Percentiles rank a stretch among this genome's conserved stretches.
Evolutionary conservation across 441 rosid genomes (phyloP).

Genomic region (Populus trichocarpa): DNA sequence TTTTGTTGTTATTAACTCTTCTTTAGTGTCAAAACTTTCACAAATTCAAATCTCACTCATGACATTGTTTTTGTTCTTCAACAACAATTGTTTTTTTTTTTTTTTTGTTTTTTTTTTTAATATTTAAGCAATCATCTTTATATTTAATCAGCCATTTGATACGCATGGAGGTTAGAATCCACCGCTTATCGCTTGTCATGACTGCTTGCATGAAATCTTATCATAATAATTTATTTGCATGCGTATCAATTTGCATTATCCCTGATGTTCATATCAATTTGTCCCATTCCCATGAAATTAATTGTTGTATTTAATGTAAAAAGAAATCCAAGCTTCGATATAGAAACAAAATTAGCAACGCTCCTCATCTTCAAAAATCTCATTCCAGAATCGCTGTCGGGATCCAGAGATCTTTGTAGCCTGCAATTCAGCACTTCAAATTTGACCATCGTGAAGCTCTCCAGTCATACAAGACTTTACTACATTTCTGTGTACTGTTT

Average conservation of each 20-base stretch:
- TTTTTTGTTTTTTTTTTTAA: too few species aligned
- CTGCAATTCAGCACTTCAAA: too few species aligned
- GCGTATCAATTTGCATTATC: too few species aligned
- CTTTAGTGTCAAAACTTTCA: not conserved
- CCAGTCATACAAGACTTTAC: not conserved
- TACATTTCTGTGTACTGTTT: not conserved
- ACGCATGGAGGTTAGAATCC: not conserved
- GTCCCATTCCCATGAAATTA: not conserved
- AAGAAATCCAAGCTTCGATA: not conserved
- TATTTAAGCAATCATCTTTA: too few species aligned
- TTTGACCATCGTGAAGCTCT: not conserved
- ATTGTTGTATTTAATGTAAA: not conserved
- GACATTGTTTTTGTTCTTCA: too few species aligned
- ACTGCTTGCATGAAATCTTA: not conserved
- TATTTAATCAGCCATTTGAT: not conserved
- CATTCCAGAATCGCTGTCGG: not conserved
- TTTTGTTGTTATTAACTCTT: not conserved
- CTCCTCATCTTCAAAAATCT: not conserved
- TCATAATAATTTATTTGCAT: too few species aligned
- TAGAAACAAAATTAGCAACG: not conserved
- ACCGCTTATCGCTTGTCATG: not conserved
- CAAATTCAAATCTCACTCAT: not conserved
- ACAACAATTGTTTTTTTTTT: not conserved
- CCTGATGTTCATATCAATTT: too few species aligned
- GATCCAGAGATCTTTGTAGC: not conserved